Evolutionary conservation across 2,329 filamentous ascomycete genomes (phyloP).

Genomic region (Teratosphaeria gauchensis): DNA sequence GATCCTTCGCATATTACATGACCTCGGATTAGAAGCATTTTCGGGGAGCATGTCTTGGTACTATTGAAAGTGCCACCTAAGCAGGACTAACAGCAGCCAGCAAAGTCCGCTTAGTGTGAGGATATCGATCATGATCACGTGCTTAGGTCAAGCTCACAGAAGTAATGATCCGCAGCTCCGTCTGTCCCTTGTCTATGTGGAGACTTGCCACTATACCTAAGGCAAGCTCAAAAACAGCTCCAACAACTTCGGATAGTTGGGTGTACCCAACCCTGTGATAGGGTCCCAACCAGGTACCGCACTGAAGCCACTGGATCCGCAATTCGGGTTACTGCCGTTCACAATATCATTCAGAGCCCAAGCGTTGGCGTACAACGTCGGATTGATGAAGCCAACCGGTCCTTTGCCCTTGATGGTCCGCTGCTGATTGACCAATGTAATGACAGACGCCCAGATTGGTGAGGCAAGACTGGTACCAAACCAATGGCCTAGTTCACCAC

Average conservation of each 20-base stretch:
- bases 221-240: constrained; percentile 12
- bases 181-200: too few relatives aligned
- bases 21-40: too few relatives aligned
- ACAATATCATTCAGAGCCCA: constrained; percentile 6
- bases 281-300: constrained; percentile 12
- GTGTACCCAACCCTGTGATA: constrained; percentile 20
- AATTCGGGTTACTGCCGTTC: constrained; percentile 5
- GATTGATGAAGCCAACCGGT: constrained; percentile 16
- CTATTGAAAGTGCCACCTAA: too few relatives aligned
- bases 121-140: too few relatives aligned
- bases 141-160: too few relatives aligned
- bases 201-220: not conserved
- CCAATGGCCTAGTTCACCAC: constrained; percentile 7
- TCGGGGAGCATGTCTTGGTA: too few relatives aligned
- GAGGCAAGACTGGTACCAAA: constrained; percentile 4
- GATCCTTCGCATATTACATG: too few relatives aligned
- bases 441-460: constrained; percentile 4
- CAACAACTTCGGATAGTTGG: constrained; percentile 19
- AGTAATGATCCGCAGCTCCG: too few relatives aligned
- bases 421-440: constrained; percentile 9
- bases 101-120: too few relatives aligned
- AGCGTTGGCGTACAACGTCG: constrained; percentile 20
- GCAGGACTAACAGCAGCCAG: too few relatives aligned
- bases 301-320: constrained; percentile 1
- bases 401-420: constrained; percentile 6